phyloP scores from a whole-genome alignment of 306 rosid species.

The Amphicarpaea edgeworthii region DNA sequence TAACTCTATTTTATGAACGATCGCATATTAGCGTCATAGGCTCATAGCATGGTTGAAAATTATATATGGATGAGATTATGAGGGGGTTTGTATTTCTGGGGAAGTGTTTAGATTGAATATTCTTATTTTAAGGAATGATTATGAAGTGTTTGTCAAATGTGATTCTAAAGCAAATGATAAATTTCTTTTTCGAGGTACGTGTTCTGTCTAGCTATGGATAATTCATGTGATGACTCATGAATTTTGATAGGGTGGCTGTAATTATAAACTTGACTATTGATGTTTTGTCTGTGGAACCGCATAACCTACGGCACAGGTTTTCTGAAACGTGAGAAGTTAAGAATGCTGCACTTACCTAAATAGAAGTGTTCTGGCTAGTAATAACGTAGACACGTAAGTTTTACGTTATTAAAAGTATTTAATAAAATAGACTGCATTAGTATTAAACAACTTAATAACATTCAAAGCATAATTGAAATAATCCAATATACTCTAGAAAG shows the following conservation, averaged over 20 bases:
- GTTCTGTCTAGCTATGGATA: not conserved
- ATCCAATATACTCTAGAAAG: not conserved
- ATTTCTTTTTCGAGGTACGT: not conserved
- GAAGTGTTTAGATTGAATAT: not conserved
- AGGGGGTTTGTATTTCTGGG: not conserved
- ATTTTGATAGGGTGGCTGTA: slow-evolving; percentile 13
- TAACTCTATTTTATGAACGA: not conserved
- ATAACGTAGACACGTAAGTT: not conserved
- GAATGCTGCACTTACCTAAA: not conserved
- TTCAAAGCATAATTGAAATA: not conserved
- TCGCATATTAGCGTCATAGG: not conserved
- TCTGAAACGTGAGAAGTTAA: not conserved
- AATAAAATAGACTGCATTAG: not conserved
- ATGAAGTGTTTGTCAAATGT: not conserved
- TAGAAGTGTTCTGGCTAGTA: not conserved
- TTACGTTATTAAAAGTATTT: not conserved
- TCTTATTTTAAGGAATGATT: not conserved
- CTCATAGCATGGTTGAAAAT: not conserved
- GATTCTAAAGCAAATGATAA: not conserved
- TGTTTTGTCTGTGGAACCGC: not conserved
- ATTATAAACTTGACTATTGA: not conserved
- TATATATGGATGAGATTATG: not conserved
- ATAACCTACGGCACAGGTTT: not conserved
- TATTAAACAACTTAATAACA: not conserved
- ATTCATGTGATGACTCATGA: not conserved